Evolutionary conservation across 192 early-diverging fungal species (phyloP).

Genomic region (Endogone sp.): DNA sequence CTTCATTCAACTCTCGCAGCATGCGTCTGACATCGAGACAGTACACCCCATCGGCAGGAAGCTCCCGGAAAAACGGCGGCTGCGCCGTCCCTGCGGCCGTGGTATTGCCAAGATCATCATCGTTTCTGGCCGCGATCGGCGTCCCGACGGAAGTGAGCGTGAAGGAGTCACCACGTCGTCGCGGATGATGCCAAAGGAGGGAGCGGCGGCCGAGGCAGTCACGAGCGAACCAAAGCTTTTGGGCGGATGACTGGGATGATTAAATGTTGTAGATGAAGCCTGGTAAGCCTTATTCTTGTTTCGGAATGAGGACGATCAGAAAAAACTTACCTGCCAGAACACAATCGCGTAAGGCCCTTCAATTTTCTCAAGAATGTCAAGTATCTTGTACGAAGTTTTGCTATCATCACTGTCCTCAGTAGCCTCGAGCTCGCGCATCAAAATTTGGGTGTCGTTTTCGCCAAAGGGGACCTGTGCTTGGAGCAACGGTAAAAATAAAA

Average conservation of each 20-base stretch:
- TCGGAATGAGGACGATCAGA: conserved; percentile 4
- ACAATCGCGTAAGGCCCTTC: conserved; percentile 85
- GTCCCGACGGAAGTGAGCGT: conserved; percentile 49
- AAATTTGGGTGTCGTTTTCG: conserved; percentile 55
- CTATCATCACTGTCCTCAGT: conserved; percentile 29
- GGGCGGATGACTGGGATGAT: conserved; percentile 19
- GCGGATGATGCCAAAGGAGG: conserved; percentile 55
- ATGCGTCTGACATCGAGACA: conserved; percentile 46
- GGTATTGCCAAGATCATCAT: not conserved
- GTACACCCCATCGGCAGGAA: conserved; percentile 78
- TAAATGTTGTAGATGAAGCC: not conserved
- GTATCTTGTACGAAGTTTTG: conserved; percentile 19
- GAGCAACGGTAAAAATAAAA: conserved; percentile 3
- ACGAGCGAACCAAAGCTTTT: conserved; percentile 74
- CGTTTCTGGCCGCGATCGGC: not conserved
- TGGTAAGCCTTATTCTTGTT: not conserved
- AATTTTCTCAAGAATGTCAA: conserved; percentile 47
- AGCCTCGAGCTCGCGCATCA: conserved; percentile 30
- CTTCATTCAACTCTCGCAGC: not conserved
- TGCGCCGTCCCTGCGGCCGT: conserved; percentile 9
- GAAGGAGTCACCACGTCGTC: conserved; percentile 16
- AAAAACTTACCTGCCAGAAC: conserved; percentile 50
- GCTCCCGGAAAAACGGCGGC: conserved; percentile 58
- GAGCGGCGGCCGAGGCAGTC: conserved; percentile 87
- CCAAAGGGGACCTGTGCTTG: conserved; percentile 16